Conservation (phyloP, 805 yeast species). For the Ogataea haglerorum region DNA sequence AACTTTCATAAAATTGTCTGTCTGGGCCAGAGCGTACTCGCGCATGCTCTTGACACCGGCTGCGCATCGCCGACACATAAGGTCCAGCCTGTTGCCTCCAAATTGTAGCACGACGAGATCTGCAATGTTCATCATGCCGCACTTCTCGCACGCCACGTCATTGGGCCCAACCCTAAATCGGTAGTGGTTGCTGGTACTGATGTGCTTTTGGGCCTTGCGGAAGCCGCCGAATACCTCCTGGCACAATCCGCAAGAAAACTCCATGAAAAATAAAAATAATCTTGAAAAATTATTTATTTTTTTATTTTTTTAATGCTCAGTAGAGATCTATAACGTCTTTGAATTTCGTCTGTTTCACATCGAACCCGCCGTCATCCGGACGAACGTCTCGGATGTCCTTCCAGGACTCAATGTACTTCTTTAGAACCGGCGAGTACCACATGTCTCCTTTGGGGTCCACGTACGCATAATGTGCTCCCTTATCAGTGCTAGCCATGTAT, state of each 20-base stretch:
- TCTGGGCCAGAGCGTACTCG: slow-evolving; percentile 4
- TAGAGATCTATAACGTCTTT: slow-evolving; percentile 12
- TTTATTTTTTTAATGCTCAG: neutral
- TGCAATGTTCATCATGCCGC: slow-evolving; percentile 9
- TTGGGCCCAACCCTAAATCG: neutral
- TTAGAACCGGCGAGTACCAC: slow-evolving; percentile 46
- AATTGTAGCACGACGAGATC: slow-evolving; percentile 6
- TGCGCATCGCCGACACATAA: slow-evolving; percentile 7
- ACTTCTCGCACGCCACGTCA: slow-evolving; percentile 4
- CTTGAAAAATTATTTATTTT: neutral
- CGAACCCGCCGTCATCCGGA: slow-evolving; percentile 20
- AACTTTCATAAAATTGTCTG: slow-evolving; percentile 8
- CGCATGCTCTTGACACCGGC: neutral
- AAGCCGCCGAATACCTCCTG: slow-evolving; percentile 9
- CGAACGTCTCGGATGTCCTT: slow-evolving; percentile 15
- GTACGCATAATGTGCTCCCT: slow-evolving; percentile 71
- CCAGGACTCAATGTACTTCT: slow-evolving; percentile 39
- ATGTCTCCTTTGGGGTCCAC: slow-evolving; percentile 41
- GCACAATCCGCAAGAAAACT: slow-evolving; percentile 11
- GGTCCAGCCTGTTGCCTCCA: slow-evolving; percentile 5
- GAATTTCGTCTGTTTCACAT: slow-evolving; percentile 18
- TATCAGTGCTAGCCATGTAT: slow-evolving; percentile 51
- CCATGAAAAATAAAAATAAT: neutral
- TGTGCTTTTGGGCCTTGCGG: slow-evolving; percentile 10
- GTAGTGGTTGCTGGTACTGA: slow-evolving; percentile 5